These are phyloP conservation scores for Vinca major DNA, from an alignment of 305 asterid genomes.

Conservation along the genomic window DNA sequence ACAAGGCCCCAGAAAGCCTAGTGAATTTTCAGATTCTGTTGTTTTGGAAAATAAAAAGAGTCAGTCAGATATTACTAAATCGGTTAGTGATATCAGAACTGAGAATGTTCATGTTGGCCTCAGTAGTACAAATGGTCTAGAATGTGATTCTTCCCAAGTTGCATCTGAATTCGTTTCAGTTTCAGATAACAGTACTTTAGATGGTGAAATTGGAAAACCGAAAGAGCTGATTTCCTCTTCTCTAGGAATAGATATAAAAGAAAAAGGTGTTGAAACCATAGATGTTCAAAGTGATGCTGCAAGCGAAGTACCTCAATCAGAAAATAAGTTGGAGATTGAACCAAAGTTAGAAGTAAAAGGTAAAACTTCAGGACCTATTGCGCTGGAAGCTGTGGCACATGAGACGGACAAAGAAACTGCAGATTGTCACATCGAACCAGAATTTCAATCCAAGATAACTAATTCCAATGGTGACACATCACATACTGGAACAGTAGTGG, in stretches of 20 bases:
- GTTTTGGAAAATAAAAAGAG: slow-evolving; percentile 19
- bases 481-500: neutral
- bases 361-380: slow-evolving; percentile 17
- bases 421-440: neutral
- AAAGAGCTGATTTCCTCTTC: slow-evolving; percentile 18
- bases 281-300: slow-evolving; percentile 3
- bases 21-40: slow-evolving; percentile 12
- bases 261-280: slow-evolving; percentile 10
- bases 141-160: slow-evolving; percentile 11
- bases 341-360: neutral
- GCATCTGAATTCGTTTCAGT: slow-evolving; percentile 19
- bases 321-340: slow-evolving; percentile 10
- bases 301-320: slow-evolving; percentile 10
- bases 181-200: slow-evolving; percentile 11
- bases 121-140: slow-evolving; percentile 14
- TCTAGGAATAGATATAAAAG: slow-evolving; percentile 19
- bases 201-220: slow-evolving; percentile 16
- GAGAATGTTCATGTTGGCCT: slow-evolving; percentile 27
- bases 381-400: slow-evolving; percentile 4
- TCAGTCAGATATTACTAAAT: slow-evolving; percentile 20
- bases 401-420: slow-evolving; percentile 1
- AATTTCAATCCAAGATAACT: neutral
- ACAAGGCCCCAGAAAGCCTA: neutral
- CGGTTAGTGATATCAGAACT: slow-evolving; percentile 14
- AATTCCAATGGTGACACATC: neutral